phyloP scores from a whole-genome alignment of 768 basidiomycete species.

The Termitomyces sp. region DNA sequence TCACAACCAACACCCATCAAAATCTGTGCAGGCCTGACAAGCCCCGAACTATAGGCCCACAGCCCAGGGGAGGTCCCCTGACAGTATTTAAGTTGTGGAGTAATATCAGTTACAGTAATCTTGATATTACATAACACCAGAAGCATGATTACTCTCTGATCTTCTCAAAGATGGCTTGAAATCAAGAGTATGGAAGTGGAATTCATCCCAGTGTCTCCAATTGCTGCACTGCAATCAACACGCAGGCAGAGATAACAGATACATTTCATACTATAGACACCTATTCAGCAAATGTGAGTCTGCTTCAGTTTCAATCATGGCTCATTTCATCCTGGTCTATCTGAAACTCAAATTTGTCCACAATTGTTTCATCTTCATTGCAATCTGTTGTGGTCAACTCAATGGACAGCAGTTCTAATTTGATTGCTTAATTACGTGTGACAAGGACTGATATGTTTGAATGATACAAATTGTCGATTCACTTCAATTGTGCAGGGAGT shows the following conservation, averaged over 20 bases:
- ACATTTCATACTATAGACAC: no score
- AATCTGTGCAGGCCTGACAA: no score
- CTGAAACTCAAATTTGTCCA: background rate
- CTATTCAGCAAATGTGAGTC: background rate
- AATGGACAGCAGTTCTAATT: background rate
- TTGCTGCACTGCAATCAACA: background rate
- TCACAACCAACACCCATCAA: no score
- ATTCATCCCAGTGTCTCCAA: background rate
- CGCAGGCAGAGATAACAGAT: no score
- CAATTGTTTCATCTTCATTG: background rate
- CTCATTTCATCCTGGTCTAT: background rate
- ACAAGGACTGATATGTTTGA: background rate
- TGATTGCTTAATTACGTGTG: background rate
- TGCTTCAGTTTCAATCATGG: background rate
- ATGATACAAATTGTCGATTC: background rate
- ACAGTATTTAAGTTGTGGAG: no score
- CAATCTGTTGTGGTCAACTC: background rate
- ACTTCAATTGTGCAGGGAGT: background rate
- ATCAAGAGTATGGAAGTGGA: no score
- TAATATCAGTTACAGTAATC: no score
- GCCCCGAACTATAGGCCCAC: no score
- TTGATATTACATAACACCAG: no score
- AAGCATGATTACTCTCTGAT: no score
- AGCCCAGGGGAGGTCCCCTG: no score
- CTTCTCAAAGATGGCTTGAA: no score